Evolutionary conservation across 2,329 filamentous ascomycete genomes (phyloP).

Genomic region (Colletotrichum aenigma): DNA sequence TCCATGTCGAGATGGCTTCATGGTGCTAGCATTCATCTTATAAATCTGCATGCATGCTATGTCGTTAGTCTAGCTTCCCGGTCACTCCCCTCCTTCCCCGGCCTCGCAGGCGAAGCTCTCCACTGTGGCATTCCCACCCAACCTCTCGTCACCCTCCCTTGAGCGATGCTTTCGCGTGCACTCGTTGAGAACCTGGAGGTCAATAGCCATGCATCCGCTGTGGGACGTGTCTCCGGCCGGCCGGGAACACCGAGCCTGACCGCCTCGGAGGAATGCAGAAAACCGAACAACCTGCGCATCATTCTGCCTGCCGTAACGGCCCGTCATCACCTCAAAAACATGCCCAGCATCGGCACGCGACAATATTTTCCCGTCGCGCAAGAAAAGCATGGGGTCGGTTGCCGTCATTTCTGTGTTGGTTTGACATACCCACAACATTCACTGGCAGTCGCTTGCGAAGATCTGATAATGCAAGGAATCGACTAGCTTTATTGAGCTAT

Average conservation of each 20-base stretch:
- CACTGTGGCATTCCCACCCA: conserved; percentile 3
- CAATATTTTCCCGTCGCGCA: not conserved
- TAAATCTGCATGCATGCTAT: not conserved
- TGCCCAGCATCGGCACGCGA: not conserved
- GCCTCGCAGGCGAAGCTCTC: conserved; percentile 4
- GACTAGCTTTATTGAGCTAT: conserved; percentile 2
- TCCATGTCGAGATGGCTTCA: not conserved
- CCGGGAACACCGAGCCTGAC: conserved; percentile 11
- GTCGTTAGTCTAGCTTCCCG: conserved; percentile 1
- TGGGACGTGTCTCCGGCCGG: conserved; percentile 1
- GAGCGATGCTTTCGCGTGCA: not conserved
- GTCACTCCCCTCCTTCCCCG: conserved; percentile 2
- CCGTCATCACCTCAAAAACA: not conserved
- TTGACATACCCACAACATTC: not conserved
- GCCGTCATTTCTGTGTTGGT: not conserved
- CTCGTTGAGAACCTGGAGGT: not conserved
- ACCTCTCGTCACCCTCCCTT: not conserved
- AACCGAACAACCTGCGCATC: not conserved
- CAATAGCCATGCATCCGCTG: not conserved
- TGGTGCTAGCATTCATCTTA: not conserved
- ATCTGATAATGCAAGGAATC: not conserved
- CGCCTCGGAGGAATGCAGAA: conserved; percentile 9
- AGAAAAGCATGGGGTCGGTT: not conserved
- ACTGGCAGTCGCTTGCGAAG: not conserved
- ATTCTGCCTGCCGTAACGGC: not conserved